phyloP scores from a whole-genome alignment of 768 basidiomycete species.

The Steccherinum ochraceum region DNA sequence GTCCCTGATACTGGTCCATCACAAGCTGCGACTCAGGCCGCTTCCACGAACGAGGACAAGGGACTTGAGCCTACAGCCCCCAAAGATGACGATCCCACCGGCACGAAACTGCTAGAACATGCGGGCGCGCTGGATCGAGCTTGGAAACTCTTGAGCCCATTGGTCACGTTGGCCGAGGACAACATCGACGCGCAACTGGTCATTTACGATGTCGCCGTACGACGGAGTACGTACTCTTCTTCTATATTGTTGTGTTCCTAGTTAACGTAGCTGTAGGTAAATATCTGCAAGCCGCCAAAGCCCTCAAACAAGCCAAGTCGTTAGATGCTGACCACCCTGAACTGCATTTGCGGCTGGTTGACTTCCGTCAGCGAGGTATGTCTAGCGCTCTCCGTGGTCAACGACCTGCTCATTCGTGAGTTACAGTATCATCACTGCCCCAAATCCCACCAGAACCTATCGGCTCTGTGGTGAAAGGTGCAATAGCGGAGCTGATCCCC shows the following conservation, averaged over 20 bases:
- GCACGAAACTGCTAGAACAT: conserved; percentile 57
- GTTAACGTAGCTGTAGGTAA: conserved; percentile 45
- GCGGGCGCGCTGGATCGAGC: conserved; percentile 72
- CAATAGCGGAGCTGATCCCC: conserved; percentile 48
- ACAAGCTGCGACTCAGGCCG: conserved; percentile 26
- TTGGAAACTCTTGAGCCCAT: conserved; percentile 58
- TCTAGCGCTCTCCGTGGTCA: not conserved
- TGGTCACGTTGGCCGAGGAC: conserved; percentile 44
- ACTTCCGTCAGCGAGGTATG: conserved; percentile 54
- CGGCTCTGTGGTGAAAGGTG: conserved; percentile 41
- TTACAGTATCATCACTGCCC: conserved; percentile 37
- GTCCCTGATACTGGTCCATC: too few relatives aligned
- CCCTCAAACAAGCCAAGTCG: conserved; percentile 50
- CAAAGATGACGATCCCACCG: conserved; percentile 84
- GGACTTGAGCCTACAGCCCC: conserved; percentile 49
- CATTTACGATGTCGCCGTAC: conserved; percentile 75
- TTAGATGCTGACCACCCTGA: conserved; percentile 55
- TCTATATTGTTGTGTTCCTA: not conserved
- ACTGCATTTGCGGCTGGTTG: conserved; percentile 63
- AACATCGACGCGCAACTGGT: conserved; percentile 69
- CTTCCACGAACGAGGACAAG: conserved; percentile 50
- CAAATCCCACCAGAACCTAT: conserved; percentile 40
- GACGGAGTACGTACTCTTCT: conserved; percentile 54
- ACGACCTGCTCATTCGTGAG: not conserved
- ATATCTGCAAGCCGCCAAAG: conserved; percentile 69